Evolutionary conservation across 352 stramenopile species (phyloP).

Genomic region (Blastocystis sp.): DNA sequence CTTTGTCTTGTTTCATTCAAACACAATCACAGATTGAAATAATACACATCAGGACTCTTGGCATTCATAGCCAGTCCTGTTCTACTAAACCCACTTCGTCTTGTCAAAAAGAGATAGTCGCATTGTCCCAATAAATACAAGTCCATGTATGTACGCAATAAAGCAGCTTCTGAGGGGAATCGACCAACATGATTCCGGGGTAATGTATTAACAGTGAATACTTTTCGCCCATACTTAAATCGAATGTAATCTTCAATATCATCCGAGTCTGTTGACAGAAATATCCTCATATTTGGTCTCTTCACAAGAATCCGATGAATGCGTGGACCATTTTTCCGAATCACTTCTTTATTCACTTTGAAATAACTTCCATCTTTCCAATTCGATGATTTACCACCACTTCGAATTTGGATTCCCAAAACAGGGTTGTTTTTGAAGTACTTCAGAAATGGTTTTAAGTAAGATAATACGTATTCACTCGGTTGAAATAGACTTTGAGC

Average conservation of each 20-base stretch:
- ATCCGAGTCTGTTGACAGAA: constrained; percentile 28
- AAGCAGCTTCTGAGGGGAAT: neutral
- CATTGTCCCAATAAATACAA: constrained; percentile 47
- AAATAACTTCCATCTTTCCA: neutral
- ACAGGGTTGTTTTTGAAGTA: neutral
- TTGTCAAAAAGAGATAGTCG: constrained; percentile 18
- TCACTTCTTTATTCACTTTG: neutral
- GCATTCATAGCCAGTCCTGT: constrained; percentile 21
- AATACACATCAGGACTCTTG: neutral
- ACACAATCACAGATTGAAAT: constrained; percentile 15
- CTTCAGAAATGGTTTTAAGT: neutral
- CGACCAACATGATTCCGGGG: constrained; percentile 5
- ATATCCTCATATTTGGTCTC: neutral
- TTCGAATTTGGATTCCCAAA: constrained; percentile 32
- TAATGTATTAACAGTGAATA: neutral
- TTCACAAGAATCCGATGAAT: neutral
- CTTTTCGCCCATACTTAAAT: neutral
- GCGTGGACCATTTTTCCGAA: neutral
- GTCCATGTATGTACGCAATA: constrained; percentile 21
- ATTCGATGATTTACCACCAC: neutral
- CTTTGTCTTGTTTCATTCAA: neutral
- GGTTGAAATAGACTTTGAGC: constrained; percentile 32
- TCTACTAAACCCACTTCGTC: constrained; percentile 19
- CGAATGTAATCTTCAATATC: neutral
- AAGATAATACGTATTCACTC: neutral